Conservation (phyloP, 1,284 basidiomycete genomes). For the Cryptococcus hybrid region DNA sequence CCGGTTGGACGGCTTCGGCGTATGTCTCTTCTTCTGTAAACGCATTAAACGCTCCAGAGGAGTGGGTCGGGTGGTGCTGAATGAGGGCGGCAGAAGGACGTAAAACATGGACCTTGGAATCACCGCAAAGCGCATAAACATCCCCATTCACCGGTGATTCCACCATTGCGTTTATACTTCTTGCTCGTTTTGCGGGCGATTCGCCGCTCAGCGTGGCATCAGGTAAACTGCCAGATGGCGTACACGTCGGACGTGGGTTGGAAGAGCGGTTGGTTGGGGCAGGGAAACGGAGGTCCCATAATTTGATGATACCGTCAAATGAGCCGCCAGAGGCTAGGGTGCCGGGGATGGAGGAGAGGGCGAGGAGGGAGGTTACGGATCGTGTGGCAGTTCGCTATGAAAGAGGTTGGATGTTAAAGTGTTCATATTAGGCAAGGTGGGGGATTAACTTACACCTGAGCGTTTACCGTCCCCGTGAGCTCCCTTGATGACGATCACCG, state of each 20-base stretch:
- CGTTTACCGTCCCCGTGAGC: conserved; percentile 32
- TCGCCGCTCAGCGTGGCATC: conserved; percentile 32
- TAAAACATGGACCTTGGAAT: conserved; percentile 40
- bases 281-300: conserved; percentile 50
- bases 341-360: conserved; percentile 43
- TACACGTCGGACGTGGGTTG: conserved; percentile 21
- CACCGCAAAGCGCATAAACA: conserved; percentile 38
- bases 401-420: not conserved
- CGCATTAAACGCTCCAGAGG: not conserved
- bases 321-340: conserved; percentile 47
- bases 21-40: not conserved
- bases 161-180: conserved; percentile 39
- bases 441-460: conserved; percentile 5
- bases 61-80: not conserved
- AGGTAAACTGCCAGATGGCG: conserved; percentile 23
- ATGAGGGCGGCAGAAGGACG: conserved; percentile 26
- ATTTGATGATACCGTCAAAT: conserved; percentile 48
- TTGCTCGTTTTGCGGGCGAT: conserved; percentile 28
- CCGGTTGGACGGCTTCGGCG: conserved; percentile 24
- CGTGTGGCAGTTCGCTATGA: conserved; percentile 37
- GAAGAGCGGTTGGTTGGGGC: conserved; percentile 18
- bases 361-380: conserved; percentile 46
- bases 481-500: conserved; percentile 30
- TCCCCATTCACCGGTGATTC: conserved; percentile 41
- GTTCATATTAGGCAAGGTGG: not conserved